Evolutionary conservation across 2,329 filamentous ascomycete species (phyloP), one percentile per base, ranked within the genome.

Genomic region (Pseudopyricularia javanii): DNA sequence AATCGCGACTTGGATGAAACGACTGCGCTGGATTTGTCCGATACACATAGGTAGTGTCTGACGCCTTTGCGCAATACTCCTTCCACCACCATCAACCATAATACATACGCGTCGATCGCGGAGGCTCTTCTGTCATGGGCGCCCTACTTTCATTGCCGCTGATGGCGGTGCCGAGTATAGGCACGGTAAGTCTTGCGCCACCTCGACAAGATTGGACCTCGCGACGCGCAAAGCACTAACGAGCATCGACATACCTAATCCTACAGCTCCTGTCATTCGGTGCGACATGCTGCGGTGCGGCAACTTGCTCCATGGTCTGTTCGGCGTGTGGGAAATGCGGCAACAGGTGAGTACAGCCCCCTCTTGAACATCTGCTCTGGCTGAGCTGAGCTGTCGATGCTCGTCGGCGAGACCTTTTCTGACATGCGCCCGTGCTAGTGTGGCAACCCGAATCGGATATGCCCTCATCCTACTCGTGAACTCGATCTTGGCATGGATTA

Each of bases 401-500:
- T 26, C 8, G n/a, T 24, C n/a, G n/a, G 32, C 35, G 48, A 55
- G 35, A 55, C 52, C 37, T 40, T 45, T 47, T 54, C 56, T 63
- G 47, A 60, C 59, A 51, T 26, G 28, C 28, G 20, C 32, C 37
- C 40, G 17, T 33, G 45, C 24, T 60, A 94, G 90, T 71, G 91
- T 97, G 72, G 91, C 91, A 54, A 98, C 93, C 60, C 88, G 93
- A 74, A 94, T 97, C 72, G 91, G 88, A 64, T 96, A 95, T 67
- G 91, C 93, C 58, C 81, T 97, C 63, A 85, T 98, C 57, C 86
- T 98, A 53, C 83, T 98, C 59, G 72, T 97, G 69, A 98, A 98
- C 77, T 96, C 91, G 55, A 95, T 97, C 58, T 68, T 97, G 51
- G 91, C 93, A 34, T 98, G 93, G 93, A 88, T 98, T 61, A 95